Conservation (phyloP, 1,284 basidiomycete genomes). For the Ustilago lituana region DNA sequence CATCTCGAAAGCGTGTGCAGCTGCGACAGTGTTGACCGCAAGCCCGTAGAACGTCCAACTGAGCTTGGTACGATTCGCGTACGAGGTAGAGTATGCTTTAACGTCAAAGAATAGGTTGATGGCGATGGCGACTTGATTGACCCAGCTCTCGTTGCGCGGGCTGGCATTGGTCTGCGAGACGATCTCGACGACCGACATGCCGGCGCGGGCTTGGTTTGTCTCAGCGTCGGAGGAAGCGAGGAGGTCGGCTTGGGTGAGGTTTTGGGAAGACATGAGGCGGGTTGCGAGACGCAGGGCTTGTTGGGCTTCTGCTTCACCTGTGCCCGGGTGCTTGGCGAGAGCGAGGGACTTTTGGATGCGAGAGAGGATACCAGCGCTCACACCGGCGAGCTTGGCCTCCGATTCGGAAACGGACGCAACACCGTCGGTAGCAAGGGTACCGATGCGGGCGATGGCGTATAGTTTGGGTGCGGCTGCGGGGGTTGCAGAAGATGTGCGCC, state of each 20-base stretch:
- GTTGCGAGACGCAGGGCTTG: constrained; percentile 46
- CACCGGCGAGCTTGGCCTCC: constrained; percentile 29
- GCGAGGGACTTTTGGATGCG: constrained; percentile 50
- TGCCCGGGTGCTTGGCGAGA: constrained; percentile 46
- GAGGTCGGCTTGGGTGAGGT: constrained; percentile 51
- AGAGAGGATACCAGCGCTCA: constrained; percentile 40
- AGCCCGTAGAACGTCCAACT: constrained; percentile 56
- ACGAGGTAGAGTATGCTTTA: constrained; percentile 41
- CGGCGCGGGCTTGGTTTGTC: constrained; percentile 29
- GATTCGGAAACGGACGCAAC: constrained; percentile 16
- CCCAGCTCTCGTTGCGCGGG: constrained; percentile 47
- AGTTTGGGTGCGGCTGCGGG: constrained; percentile 18
- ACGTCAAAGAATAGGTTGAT: constrained; percentile 51
- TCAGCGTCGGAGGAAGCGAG: constrained; percentile 31
- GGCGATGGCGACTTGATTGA: constrained; percentile 41
- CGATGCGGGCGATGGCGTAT: constrained; percentile 36
- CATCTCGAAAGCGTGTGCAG: constrained; percentile 55
- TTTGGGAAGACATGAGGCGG: constrained; percentile 45
- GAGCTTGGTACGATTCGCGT: constrained; percentile 29
- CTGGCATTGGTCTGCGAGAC: constrained; percentile 29
- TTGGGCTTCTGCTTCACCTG: constrained; percentile 48
- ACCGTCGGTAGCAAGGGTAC: constrained; percentile 38
- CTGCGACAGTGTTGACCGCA: constrained; percentile 52
- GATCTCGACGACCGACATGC: constrained; percentile 47
- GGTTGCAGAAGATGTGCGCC: not conserved